These are phyloP conservation scores for Dentipellis sp. DNA, from an alignment of 768 basidiomycete genomes.

Conservation along the genomic window DNA sequence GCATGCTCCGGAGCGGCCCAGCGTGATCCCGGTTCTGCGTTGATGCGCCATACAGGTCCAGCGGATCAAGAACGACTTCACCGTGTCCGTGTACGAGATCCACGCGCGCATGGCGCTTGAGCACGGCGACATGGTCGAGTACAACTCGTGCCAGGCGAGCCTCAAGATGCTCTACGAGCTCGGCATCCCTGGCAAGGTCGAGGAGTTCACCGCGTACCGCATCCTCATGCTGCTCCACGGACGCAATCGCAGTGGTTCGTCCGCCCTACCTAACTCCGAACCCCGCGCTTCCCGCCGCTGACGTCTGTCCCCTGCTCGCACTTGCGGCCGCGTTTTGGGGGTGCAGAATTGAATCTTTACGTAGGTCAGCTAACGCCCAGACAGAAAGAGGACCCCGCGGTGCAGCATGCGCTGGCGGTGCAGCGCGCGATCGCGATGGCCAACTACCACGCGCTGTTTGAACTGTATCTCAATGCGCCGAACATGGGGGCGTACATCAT, in stretches of 20 bases:
- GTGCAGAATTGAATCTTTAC: conserved; percentile 84
- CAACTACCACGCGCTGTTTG: conserved; percentile 92
- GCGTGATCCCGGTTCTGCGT: conserved; percentile 1
- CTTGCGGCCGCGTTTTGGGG: neutral
- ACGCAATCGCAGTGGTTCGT: conserved; percentile 83
- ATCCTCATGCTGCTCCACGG: conserved; percentile 95
- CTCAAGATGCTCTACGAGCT: conserved; percentile 87
- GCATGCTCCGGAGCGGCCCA: conserved; percentile 3
- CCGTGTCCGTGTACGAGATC: conserved; percentile 94
- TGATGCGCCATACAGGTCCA: conserved; percentile 59
- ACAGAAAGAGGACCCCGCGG: conserved; percentile 76
- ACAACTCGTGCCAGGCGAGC: conserved; percentile 94
- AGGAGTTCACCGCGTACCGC: conserved; percentile 96
- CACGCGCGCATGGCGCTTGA: conserved; percentile 96
- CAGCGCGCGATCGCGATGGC: conserved; percentile 85
- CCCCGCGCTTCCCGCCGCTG: conserved; percentile 1
- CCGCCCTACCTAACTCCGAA: neutral
- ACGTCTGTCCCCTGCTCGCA: neutral
- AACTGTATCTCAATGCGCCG: conserved; percentile 72
- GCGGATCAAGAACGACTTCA: conserved; percentile 97
- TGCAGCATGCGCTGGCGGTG: conserved; percentile 84
- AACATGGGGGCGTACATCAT: conserved; percentile 99
- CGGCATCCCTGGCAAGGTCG: conserved; percentile 84
- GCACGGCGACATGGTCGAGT: conserved; percentile 97
- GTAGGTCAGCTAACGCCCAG: conserved; percentile 94